These are phyloP conservation scores for Zangia roseola DNA, from an alignment of 768 basidiomycete species.

Conservation along the genomic window DNA sequence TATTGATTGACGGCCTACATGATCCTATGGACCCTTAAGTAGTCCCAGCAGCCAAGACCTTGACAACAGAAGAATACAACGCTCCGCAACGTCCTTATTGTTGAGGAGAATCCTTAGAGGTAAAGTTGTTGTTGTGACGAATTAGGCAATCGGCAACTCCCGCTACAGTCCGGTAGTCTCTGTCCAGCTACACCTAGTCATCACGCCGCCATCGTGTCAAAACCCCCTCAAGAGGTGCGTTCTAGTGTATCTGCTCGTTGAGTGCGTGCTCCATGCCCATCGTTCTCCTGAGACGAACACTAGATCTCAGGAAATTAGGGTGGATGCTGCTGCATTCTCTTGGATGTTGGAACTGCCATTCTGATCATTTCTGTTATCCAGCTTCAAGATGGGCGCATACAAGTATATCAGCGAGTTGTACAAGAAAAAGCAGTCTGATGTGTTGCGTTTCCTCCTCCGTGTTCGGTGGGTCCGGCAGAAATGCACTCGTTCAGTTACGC, in stretches of 20 bases:
- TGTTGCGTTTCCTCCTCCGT: conserved; percentile 95
- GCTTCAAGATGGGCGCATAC: conserved; percentile 85
- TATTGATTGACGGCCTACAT: background rate
- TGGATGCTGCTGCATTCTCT: conserved; percentile 21
- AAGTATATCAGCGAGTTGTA: conserved; percentile 97
- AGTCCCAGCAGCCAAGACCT: conserved; percentile 6
- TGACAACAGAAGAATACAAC: conserved; percentile 21
- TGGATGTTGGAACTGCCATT: conserved; percentile 13
- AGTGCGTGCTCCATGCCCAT: background rate
- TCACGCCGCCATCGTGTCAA: conserved; percentile 18
- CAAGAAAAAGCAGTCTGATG: conserved; percentile 98
- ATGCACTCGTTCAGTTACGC: background rate
- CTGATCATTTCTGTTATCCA: conserved; percentile 22
- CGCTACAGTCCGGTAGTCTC: conserved; percentile 15
- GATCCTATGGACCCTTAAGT: conserved; percentile 16
- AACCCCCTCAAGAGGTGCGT: conserved; percentile 30
- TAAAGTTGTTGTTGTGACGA: background rate
- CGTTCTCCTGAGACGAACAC: conserved; percentile 3
- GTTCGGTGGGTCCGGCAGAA: conserved; percentile 63
- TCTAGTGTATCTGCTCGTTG: conserved; percentile 3
- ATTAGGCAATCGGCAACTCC: conserved; percentile 26
- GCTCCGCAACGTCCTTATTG: conserved; percentile 14
- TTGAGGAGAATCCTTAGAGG: background rate
- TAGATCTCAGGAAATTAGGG: conserved; percentile 12
- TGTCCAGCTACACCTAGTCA: conserved; percentile 1